A percentile compares a stretch with the other conserved stretches of the same genome.
Conservation (phyloP, 768 basidiomycete genomes). For the Galerina marginata region DNA sequence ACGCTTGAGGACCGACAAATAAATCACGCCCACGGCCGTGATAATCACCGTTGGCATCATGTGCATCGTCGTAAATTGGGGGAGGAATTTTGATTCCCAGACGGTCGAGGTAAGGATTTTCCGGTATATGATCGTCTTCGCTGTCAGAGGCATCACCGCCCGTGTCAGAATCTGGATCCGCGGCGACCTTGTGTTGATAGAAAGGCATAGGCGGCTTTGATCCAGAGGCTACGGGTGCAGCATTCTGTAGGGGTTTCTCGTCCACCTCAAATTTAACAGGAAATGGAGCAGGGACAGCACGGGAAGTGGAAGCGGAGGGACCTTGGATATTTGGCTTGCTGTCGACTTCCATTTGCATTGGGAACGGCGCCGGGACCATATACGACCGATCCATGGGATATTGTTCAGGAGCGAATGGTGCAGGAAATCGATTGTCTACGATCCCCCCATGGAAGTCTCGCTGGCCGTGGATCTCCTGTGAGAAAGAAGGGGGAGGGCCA, state of each 20-base stretch:
- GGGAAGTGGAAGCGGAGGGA: not conserved
- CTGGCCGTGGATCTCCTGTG: no score
- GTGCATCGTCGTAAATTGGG: conserved; percentile 34
- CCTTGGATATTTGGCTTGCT: conserved; percentile 5
- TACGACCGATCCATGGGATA: not conserved
- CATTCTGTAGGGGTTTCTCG: not conserved
- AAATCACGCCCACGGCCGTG: conserved; percentile 51
- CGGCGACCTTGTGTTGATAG: no score
- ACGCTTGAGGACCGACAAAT: conserved; percentile 47
- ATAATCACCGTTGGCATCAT: conserved; percentile 51
- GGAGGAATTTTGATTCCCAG: conserved; percentile 29
- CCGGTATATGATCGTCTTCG: conserved; percentile 20
- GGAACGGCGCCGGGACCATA: not conserved
- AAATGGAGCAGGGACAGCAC: not conserved
- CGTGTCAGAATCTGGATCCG: no score
- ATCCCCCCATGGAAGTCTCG: not conserved
- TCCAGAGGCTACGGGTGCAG: not conserved
- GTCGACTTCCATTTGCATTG: conserved; percentile 17
- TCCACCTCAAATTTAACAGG: not conserved
- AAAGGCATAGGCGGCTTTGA: not conserved
- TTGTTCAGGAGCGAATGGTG: not conserved
- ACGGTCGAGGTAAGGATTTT: conserved; percentile 20
- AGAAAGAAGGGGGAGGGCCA: no score
- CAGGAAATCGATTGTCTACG: not conserved
- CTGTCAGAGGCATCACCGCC: conserved; percentile 14